Conservation (phyloP, 805 yeast species). For the Candida namnaoensis region DNA sequence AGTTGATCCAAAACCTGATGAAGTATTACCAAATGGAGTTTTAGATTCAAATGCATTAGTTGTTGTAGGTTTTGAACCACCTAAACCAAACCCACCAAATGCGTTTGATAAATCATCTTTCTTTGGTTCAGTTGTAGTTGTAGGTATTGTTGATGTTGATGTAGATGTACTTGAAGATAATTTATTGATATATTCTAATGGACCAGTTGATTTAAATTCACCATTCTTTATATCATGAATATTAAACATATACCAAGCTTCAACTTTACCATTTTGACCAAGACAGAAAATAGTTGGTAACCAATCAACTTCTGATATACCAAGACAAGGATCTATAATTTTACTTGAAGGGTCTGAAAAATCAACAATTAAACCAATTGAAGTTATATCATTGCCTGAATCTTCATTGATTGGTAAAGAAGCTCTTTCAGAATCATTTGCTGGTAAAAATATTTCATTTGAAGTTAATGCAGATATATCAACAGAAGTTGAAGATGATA, state of each 20-base stretch:
- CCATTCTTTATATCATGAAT: slow-evolving; percentile 36
- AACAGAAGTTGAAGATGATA: slow-evolving; percentile 57
- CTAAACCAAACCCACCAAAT: neutral
- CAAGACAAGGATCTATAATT: slow-evolving; percentile 45
- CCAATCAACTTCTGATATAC: slow-evolving; percentile 48
- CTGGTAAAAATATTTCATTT: slow-evolving; percentile 30
- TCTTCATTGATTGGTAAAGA: slow-evolving; percentile 62
- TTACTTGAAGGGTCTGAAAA: slow-evolving; percentile 29
- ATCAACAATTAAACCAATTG: slow-evolving; percentile 66
- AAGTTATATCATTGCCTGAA: slow-evolving; percentile 58
- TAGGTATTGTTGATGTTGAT: neutral
- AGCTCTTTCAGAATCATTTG: slow-evolving; percentile 68
- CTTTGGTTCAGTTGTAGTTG: neutral
- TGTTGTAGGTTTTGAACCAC: neutral
- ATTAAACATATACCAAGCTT: slow-evolving; percentile 60
- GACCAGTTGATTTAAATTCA: slow-evolving; percentile 15
- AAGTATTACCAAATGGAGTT: slow-evolving; percentile 17
- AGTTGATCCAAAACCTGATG: slow-evolving; percentile 13
- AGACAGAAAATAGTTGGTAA: slow-evolving; percentile 60
- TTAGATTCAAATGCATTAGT: slow-evolving; percentile 12
- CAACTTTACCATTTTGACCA: slow-evolving; percentile 52
- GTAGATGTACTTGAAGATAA: neutral
- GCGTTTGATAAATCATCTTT: neutral
- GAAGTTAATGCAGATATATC: slow-evolving; percentile 45
- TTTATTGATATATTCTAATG: neutral